Percentiles rank a stretch among this genome's conserved stretches.
phyloP scores from a whole-genome alignment of 805 yeast genomes.

The Nakazawaea sp. region DNA sequence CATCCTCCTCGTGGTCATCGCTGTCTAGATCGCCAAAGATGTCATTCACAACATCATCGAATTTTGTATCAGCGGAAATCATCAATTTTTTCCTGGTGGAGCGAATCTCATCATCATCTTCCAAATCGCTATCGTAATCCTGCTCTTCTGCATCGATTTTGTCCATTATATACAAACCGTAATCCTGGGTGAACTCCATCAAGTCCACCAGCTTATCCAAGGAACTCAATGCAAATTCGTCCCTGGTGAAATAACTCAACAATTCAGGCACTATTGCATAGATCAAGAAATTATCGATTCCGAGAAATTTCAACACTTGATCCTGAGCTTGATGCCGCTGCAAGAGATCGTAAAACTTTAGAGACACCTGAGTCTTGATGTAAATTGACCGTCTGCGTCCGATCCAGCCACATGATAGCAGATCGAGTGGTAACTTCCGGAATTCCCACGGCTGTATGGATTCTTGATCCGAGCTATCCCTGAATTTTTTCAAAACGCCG shows the following conservation, averaged over 20 bases:
- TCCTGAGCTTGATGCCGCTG: slow-evolving; percentile 23
- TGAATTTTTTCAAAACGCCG: slow-evolving; percentile 17
- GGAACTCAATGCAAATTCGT: slow-evolving; percentile 31
- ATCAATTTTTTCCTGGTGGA: background rate
- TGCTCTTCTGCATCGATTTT: slow-evolving; percentile 12
- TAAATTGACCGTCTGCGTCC: slow-evolving; percentile 52
- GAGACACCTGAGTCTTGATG: slow-evolving; percentile 37
- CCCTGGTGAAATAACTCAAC: slow-evolving; percentile 40
- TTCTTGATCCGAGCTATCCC: slow-evolving; percentile 15
- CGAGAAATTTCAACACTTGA: slow-evolving; percentile 54
- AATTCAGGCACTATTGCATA: slow-evolving; percentile 63
- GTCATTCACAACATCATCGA: too few species aligned
- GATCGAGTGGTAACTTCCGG: slow-evolving; percentile 2
- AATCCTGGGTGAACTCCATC: slow-evolving; percentile 36
- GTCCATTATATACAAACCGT: slow-evolving; percentile 28
- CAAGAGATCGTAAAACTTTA: slow-evolving; percentile 25
- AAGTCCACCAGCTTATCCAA: slow-evolving; percentile 38
- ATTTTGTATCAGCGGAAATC: too few species aligned
- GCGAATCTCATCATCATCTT: background rate
- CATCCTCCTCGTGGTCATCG: slow-evolving; percentile 8
- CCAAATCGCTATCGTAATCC: background rate
- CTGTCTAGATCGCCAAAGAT: too few species aligned
- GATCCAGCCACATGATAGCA: slow-evolving; percentile 38
- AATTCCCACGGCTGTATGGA: slow-evolving; percentile 26
- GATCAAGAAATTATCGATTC: slow-evolving; percentile 43